Evolutionary conservation across 1,139 yeast species (phyloP).

Genomic region (Pichia sp.): DNA sequence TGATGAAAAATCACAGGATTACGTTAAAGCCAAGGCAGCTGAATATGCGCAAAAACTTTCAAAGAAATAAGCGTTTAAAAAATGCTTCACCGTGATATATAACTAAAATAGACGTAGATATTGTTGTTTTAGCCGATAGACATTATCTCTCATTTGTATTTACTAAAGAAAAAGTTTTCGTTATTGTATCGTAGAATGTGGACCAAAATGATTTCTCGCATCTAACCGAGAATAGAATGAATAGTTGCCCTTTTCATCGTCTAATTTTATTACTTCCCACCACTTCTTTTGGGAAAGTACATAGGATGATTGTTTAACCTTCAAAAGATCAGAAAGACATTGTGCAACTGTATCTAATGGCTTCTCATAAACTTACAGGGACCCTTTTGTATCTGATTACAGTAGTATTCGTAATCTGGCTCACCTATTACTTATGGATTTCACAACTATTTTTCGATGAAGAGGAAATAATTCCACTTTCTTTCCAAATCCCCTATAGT

Average conservation of each 20-base stretch:
- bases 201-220: not conserved
- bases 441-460: not conserved
- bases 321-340: not conserved
- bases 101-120: not conserved
- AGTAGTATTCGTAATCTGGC: not conserved
- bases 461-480: not conserved
- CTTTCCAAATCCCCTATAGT: slow-evolving; percentile 6
- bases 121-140: not conserved
- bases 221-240: not conserved
- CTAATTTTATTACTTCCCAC: not conserved
- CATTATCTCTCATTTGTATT: not conserved
- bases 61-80: not conserved
- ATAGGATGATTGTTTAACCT: not conserved
- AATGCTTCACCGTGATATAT: not conserved
- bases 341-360: not conserved
- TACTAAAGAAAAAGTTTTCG: not conserved
- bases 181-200: not conserved
- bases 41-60: slow-evolving; percentile 45
- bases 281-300: not conserved
- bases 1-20: slow-evolving; percentile 69
- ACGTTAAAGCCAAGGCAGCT: slow-evolving; percentile 87
- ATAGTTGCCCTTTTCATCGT: not conserved
- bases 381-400: not conserved
- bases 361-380: not conserved
- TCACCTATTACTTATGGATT: not conserved